A percentile compares a stretch with the other conserved stretches of the same genome.
Evolutionary conservation across 768 basidiomycete genomes (phyloP).

Genomic region (Omphalotus guepiniiformis): DNA sequence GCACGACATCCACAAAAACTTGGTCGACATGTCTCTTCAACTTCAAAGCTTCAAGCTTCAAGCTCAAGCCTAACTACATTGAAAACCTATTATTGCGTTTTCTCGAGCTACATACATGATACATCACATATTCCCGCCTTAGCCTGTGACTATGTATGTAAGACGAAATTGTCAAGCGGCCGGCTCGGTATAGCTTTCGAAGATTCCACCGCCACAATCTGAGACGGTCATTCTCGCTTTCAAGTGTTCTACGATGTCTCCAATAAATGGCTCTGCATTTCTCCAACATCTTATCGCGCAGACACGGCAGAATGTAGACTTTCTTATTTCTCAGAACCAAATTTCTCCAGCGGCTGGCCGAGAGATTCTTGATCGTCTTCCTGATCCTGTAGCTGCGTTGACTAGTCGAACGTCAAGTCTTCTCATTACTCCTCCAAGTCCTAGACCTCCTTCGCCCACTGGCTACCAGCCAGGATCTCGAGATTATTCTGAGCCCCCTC

Average conservation of each 20-base stretch:
- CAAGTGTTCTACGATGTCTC: background rate
- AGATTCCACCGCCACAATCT: no score
- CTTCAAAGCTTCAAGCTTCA: no score
- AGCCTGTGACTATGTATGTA: no score
- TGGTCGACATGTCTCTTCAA: no score
- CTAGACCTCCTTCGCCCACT: conserved; percentile 14
- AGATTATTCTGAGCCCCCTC: conserved; percentile 10
- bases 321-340: conserved; percentile 52
- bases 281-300: conserved; percentile 57
- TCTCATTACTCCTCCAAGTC: conserved; percentile 6
- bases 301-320: conserved; percentile 52
- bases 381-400: conserved; percentile 3
- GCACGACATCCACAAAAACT: no score
- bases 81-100: no score
- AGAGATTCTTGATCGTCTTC: conserved; percentile 29
- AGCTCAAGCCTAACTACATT: no score
- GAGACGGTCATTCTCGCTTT: no score
- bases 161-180: no score
- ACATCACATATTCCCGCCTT: no score
- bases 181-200: no score
- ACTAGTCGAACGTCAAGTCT: conserved; percentile 19
- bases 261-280: conserved; percentile 29
- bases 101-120: no score
- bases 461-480: conserved; percentile 3
- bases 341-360: conserved; percentile 47